Conservation (phyloP, 1,139 yeast species). For the Neolecta irregularis region DNA sequence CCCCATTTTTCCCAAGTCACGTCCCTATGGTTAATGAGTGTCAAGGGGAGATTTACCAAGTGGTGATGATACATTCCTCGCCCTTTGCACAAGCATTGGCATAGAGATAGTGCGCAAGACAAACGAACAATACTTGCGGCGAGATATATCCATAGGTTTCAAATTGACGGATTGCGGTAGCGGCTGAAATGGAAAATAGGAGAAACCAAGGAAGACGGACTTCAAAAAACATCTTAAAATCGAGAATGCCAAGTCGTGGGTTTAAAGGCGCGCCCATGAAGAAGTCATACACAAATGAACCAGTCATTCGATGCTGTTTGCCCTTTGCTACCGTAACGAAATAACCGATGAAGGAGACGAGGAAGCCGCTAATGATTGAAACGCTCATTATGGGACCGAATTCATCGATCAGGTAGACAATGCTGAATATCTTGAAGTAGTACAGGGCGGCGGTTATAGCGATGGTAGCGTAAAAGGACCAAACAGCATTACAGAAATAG, state of each 20-base stretch:
- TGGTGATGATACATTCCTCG: conserved; percentile 89
- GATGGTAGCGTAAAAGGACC: conserved; percentile 60
- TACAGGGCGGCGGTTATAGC: conserved; percentile 47
- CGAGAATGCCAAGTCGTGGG: conserved; percentile 85
- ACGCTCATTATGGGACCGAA: conserved; percentile 89
- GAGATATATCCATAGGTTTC: conserved; percentile 67
- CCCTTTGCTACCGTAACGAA: conserved; percentile 24
- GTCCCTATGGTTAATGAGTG: conserved; percentile 28
- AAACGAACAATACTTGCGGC: conserved; percentile 57
- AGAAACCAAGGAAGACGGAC: conserved; percentile 96
- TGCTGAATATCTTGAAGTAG: conserved; percentile 53
- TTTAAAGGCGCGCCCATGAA: conserved; percentile 97
- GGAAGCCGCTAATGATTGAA: conserved; percentile 65
- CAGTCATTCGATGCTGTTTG: conserved; percentile 74
- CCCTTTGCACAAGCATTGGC: conserved; percentile 97
- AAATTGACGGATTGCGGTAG: conserved; percentile 60
- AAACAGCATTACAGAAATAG: conserved; percentile 83
- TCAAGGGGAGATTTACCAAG: conserved; percentile 38
- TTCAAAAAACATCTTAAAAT: conserved; percentile 91
- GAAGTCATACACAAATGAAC: conserved; percentile 74
- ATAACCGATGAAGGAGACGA: conserved; percentile 55
- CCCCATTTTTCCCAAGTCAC: conserved; percentile 99
- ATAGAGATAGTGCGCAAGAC: conserved; percentile 81
- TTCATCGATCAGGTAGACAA: conserved; percentile 58
- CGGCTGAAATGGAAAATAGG: conserved; percentile 59